phyloP scores from a whole-genome alignment of 495 filamentous ascomycete genomes.

The Penicillium ucsense region DNA sequence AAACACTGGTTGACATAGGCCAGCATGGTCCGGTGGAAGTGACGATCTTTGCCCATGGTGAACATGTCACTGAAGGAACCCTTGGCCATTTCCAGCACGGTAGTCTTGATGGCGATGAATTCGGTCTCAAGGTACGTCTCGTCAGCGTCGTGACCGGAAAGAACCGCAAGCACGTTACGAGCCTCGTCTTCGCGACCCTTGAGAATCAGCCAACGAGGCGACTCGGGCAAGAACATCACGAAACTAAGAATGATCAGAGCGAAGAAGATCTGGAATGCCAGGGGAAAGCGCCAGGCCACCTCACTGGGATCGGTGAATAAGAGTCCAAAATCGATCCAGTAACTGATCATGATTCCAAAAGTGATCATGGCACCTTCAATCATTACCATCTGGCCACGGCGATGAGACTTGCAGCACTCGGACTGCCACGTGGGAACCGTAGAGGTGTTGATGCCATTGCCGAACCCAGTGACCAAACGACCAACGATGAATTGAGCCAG shows the following conservation, averaged over 20 bases:
- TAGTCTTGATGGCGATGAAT: slow-evolving; percentile 64
- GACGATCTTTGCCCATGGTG: slow-evolving; percentile 60
- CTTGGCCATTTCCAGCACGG: slow-evolving; percentile 60
- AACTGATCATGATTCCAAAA: slow-evolving; percentile 59
- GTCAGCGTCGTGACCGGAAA: slow-evolving; percentile 44
- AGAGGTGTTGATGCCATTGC: slow-evolving; percentile 55
- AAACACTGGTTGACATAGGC: slow-evolving; percentile 73
- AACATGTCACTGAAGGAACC: slow-evolving; percentile 60
- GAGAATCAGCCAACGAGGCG: slow-evolving; percentile 64
- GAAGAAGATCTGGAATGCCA: slow-evolving; percentile 65
- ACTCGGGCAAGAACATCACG: slow-evolving; percentile 60
- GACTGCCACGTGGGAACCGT: slow-evolving; percentile 73
- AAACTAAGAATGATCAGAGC: slow-evolving; percentile 49
- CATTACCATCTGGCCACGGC: slow-evolving; percentile 70
- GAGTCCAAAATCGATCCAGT: slow-evolving; percentile 69
- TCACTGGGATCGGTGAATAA: slow-evolving; percentile 53
- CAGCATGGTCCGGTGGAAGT: slow-evolving; percentile 62
- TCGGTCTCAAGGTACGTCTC: slow-evolving; percentile 51
- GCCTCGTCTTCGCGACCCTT: slow-evolving; percentile 60
- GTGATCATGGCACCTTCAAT: slow-evolving; percentile 67
- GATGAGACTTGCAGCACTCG: slow-evolving; percentile 62
- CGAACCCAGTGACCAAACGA: slow-evolving; percentile 50
- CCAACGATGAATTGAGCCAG: slow-evolving; percentile 56
- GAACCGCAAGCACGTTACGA: slow-evolving; percentile 48
- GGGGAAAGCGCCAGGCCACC: slow-evolving; percentile 65